Conservation (phyloP, 208 protist species). For the Trichomonas tenax region DNA sequence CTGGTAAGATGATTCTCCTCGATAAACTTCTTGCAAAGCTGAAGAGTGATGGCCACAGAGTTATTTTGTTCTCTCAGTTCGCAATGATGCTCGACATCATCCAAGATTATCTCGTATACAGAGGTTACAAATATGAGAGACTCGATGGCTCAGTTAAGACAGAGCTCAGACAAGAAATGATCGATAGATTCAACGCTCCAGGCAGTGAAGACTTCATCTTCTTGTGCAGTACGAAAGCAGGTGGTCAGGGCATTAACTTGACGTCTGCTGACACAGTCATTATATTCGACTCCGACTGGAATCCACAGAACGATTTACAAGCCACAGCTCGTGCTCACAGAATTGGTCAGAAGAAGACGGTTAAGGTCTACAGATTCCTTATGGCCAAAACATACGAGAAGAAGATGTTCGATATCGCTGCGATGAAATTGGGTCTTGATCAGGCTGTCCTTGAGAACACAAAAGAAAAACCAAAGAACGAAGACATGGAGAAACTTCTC, state of each 20-base stretch:
- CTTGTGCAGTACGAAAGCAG: constrained; percentile 41
- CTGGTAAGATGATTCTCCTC: constrained; percentile 66
- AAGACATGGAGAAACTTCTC: constrained; percentile 28
- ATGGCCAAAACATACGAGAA: constrained; percentile 59
- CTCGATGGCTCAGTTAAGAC: constrained; percentile 57
- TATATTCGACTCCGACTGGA: constrained; percentile 50
- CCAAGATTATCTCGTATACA: constrained; percentile 59
- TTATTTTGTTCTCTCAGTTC: constrained; percentile 85
- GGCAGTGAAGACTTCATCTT: constrained; percentile 32
- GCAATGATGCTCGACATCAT: constrained; percentile 70
- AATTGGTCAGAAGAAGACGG: constrained; percentile 73
- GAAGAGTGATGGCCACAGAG: constrained; percentile 56
- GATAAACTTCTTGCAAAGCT: constrained; percentile 53
- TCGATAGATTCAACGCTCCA: constrained; percentile 32
- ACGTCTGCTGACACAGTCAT: constrained; percentile 49
- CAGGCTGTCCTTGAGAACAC: constrained; percentile 24
- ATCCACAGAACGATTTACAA: constrained; percentile 48
- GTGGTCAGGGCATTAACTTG: constrained; percentile 45
- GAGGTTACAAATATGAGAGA: constrained; percentile 57
- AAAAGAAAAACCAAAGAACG: not conserved
- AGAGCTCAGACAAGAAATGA: constrained; percentile 20
- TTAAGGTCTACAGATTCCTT: constrained; percentile 63
- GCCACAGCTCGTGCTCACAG: constrained; percentile 71
- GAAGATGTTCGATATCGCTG: constrained; percentile 60
- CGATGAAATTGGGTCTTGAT: constrained; percentile 57